Evolutionary conservation across 768 basidiomycete species (phyloP).

Genomic region (Obba rivulosa): DNA sequence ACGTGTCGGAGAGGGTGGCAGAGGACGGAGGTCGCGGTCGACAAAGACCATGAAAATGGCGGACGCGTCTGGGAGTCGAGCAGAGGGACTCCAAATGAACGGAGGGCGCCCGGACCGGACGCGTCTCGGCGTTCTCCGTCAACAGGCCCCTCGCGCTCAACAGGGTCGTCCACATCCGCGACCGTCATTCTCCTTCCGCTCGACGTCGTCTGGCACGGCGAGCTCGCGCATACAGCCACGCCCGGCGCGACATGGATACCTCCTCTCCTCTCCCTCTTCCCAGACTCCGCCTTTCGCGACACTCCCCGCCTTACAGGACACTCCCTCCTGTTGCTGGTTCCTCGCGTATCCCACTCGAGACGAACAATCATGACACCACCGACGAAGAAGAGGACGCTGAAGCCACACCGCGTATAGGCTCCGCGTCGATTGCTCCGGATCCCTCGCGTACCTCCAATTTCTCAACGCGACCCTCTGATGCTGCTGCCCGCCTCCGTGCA

Average conservation of each 20-base stretch:
- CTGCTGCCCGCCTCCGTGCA: constrained; percentile 59
- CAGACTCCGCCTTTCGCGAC: constrained; percentile 19
- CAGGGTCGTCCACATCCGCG: neutral
- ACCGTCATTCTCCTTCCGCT: constrained; percentile 1
- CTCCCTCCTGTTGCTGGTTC: constrained; percentile 26
- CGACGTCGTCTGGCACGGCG: constrained; percentile 11
- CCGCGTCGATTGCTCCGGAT: constrained; percentile 16
- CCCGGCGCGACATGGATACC: constrained; percentile 15
- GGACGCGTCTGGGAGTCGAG: neutral
- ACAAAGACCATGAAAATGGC: neutral
- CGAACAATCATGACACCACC: constrained; percentile 22
- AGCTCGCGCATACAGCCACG: neutral
- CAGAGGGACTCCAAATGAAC: too few species aligned
- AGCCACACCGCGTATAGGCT: constrained; percentile 31
- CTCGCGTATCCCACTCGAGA: constrained; percentile 21
- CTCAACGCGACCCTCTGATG: constrained; percentile 27
- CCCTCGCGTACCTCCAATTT: constrained; percentile 5
- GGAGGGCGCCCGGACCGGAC: too few species aligned
- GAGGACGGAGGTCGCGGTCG: neutral
- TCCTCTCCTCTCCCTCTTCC: constrained; percentile 12
- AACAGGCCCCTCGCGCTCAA: neutral
- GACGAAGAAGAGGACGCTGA: constrained; percentile 33
- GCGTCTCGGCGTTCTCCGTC: neutral
- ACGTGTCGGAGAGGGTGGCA: neutral
- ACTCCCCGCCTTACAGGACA: constrained; percentile 10